Conservation (phyloP, 108 stramenopile genomes). For the Skeletonema marinoi region DNA sequence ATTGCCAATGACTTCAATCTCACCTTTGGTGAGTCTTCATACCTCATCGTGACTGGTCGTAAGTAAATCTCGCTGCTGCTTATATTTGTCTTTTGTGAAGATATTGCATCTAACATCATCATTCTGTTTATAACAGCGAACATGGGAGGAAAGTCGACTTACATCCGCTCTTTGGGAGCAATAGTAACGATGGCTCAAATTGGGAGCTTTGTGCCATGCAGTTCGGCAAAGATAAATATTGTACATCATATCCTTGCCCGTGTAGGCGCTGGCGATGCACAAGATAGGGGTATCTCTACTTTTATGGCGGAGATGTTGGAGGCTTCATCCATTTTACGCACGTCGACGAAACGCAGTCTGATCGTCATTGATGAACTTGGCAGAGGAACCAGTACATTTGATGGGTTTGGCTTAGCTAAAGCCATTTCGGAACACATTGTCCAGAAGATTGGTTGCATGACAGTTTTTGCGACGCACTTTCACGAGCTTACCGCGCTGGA, state of each 20-base stretch:
- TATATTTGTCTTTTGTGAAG: no score
- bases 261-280: slow-evolving; percentile 95
- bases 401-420: slow-evolving; percentile 97
- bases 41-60: slow-evolving; percentile 91
- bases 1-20: slow-evolving; percentile 95
- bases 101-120: no score
- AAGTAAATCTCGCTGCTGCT: no score
- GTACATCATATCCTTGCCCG: slow-evolving; percentile 91
- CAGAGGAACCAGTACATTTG: slow-evolving; percentile 96
- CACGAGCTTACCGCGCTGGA: slow-evolving; percentile 94
- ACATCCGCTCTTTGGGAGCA: slow-evolving; percentile 94
- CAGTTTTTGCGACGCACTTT: slow-evolving; percentile 99
- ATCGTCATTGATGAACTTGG: slow-evolving; percentile 99
- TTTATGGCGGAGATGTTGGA: slow-evolving; percentile 99
- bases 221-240: slow-evolving; percentile 86
- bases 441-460: slow-evolving; percentile 72
- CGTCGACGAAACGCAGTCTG: slow-evolving; percentile 86
- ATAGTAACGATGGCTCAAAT: slow-evolving; percentile 97
- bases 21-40: slow-evolving; percentile 66
- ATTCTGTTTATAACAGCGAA: slow-evolving; percentile 51
- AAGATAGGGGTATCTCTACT: slow-evolving; percentile 95
- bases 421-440: slow-evolving; percentile 94
- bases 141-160: slow-evolving; percentile 95
- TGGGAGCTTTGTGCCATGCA: slow-evolving; percentile 87
- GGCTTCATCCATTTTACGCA: slow-evolving; percentile 89